These are phyloP conservation scores for Penicillium alfredii DNA, from an alignment of 495 filamentous ascomycete genomes.

Conservation along the genomic window DNA sequence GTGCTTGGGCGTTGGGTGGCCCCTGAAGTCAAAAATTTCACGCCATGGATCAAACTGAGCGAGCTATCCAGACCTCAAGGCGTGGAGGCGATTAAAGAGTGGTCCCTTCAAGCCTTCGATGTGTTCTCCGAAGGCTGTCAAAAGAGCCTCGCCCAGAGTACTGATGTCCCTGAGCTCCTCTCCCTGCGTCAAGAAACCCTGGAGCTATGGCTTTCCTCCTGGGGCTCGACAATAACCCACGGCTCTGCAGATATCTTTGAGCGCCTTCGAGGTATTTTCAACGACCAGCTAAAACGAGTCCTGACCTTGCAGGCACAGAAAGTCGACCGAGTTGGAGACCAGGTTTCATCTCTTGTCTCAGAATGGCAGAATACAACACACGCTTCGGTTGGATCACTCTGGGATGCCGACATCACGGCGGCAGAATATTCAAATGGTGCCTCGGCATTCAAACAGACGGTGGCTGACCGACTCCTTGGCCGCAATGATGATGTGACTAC, in stretches of 20 bases:
- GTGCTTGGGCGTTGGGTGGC: slow-evolving; percentile 75
- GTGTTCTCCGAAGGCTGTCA: slow-evolving; percentile 55
- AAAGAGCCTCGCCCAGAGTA: slow-evolving; percentile 46
- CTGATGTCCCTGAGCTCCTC: slow-evolving; percentile 61
- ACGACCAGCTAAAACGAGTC: slow-evolving; percentile 53
- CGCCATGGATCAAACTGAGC: slow-evolving; percentile 82
- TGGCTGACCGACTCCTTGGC: slow-evolving; percentile 55
- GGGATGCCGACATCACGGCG: slow-evolving; percentile 51
- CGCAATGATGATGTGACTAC: slow-evolving; percentile 57
- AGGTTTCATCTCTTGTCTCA: slow-evolving; percentile 40
- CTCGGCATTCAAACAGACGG: slow-evolving; percentile 43
- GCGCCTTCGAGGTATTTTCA: slow-evolving; percentile 62
- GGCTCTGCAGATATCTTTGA: slow-evolving; percentile 56
- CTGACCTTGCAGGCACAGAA: slow-evolving; percentile 52
- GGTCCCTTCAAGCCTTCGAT: slow-evolving; percentile 67
- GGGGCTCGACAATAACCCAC: slow-evolving; percentile 36
- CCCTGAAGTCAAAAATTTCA: slow-evolving; percentile 79
- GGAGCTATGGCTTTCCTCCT: slow-evolving; percentile 62
- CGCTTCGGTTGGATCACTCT: slow-evolving; percentile 45
- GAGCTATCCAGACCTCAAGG: slow-evolving; percentile 63
- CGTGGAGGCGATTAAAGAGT: slow-evolving; percentile 58
- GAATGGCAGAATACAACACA: slow-evolving; percentile 49
- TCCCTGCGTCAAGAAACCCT: slow-evolving; percentile 63
- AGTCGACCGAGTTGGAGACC: slow-evolving; percentile 53
- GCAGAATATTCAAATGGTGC: slow-evolving; percentile 53